Evolutionary conservation across 345 rosid species (phyloP).

Genomic region (Heritiera littoralis): DNA sequence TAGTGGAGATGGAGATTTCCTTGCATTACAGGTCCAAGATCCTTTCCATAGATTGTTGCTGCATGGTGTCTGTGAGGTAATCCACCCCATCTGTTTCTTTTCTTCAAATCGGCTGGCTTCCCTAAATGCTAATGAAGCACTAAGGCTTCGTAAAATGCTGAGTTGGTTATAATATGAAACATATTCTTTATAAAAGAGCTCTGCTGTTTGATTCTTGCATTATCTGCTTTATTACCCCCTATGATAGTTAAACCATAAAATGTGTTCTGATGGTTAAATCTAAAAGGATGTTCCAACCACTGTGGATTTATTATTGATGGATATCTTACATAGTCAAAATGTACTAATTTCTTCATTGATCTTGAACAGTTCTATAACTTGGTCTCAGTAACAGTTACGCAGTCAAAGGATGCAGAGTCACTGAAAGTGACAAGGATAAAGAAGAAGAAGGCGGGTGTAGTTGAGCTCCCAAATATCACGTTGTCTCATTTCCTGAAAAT

Average conservation of each 20-base stretch:
- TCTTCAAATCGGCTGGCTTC: too few species aligned
- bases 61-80: slow-evolving; percentile 96
- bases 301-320: background rate
- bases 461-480: slow-evolving; percentile 61
- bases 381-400: slow-evolving; percentile 65
- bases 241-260: background rate
- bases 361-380: slow-evolving; percentile 72
- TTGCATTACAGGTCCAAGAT: slow-evolving; percentile 73
- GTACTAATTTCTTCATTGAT: slow-evolving; percentile 2
- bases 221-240: background rate
- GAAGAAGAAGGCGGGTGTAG: slow-evolving; percentile 48
- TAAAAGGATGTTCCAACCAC: background rate
- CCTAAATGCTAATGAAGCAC: too few species aligned
- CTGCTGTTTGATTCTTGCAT: background rate
- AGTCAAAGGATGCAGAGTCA: slow-evolving; percentile 41
- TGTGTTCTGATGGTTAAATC: background rate
- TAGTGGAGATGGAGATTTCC: slow-evolving; percentile 55
- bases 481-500: slow-evolving; percentile 67
- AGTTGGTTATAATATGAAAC: background rate
- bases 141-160: too few species aligned
- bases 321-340: background rate
- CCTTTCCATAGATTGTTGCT: slow-evolving; percentile 86
- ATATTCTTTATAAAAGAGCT: background rate
- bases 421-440: slow-evolving; percentile 67
- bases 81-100: background rate